Evolutionary conservation across 768 basidiomycete species (phyloP).

Genomic region (Rhodotorula taiwanensis): DNA sequence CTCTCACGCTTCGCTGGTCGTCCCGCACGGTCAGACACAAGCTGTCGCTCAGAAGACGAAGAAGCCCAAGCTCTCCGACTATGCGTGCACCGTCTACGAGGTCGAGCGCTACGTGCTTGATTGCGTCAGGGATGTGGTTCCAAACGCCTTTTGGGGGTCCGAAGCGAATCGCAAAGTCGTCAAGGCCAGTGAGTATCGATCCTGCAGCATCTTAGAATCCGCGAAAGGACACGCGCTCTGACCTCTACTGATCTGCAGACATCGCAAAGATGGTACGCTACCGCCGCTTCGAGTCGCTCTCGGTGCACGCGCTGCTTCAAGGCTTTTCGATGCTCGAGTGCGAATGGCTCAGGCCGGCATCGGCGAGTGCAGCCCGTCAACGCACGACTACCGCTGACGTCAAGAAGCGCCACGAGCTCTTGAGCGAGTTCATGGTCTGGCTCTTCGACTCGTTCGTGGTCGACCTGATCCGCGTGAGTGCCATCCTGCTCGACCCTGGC

Average conservation of each 20-base stretch:
- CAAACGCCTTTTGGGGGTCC: conserved; percentile 67
- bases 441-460: conserved; percentile 79
- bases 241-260: conserved; percentile 17
- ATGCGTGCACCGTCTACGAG: conserved; percentile 60
- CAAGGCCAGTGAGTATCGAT: conserved; percentile 46
- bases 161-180: conserved; percentile 58
- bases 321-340: conserved; percentile 67
- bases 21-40: conserved; percentile 50
- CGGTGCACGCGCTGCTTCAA: conserved; percentile 69
- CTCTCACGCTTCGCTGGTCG: conserved; percentile 52
- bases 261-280: conserved; percentile 54
- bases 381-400: conserved; percentile 57
- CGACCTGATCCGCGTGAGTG: conserved; percentile 64
- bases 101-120: conserved; percentile 62
- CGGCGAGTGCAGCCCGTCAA: neutral
- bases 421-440: conserved; percentile 91
- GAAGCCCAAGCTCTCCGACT: conserved; percentile 76
- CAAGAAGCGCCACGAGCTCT: conserved; percentile 66
- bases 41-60: conserved; percentile 45
- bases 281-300: conserved; percentile 73
- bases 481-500: too few relatives aligned
- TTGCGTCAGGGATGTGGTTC: conserved; percentile 64
- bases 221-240: neutral
- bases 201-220: neutral
- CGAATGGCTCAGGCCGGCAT: conserved; percentile 57